Base-by-base conservation (phyloP, 2,329 filamentous ascomycete genomes). In the Elsinoe necatrix region DNA sequence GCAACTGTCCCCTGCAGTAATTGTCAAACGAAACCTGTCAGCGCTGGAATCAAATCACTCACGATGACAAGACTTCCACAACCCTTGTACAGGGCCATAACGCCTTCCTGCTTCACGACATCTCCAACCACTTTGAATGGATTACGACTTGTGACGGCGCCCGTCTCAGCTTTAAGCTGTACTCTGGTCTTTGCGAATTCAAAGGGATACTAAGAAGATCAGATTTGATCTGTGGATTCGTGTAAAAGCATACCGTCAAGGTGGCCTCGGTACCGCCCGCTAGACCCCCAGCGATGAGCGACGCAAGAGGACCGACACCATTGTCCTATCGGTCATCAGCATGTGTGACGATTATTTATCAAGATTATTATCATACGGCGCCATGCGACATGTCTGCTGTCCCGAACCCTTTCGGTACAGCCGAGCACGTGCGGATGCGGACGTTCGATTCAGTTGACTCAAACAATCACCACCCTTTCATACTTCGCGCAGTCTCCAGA, bases 121-220 rank as follows among this genome's bases (percentile, higher is more conserved):
- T 78, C 71, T 3, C 68, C 69, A 29, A 86, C 79, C 4, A 85
- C 75, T 0, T 70, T 63, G 62, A 84, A 80, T 0, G 82, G 82
- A 56, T 85, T 85, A 39, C 72, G 71, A 0, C 78, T 75, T 7
- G 74, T 71, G 11, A 72, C 69, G 35, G 69, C 65, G 14, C 73
- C 69, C 59, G 70, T 71, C 57, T 75, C 69, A 39, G 70, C 67
- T 27, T 72, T 72, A n/a, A 84, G 71, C 61, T 85, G 81, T 2
- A 81, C 76, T 56, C 80, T 73, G 0, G 83, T 85, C 68, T 86
- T 86, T 55, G 82, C 81, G 62, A 84, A 86, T 64, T 86, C 83
- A 62, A 85, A 80, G 0, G 83, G 83, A 66, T 85, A 85, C 65
- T 68, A 18, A 50, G 14, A 48, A 21, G 4, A 27, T 18, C 18